Evolutionary conservation across 1,284 basidiomycete genomes (phyloP).

Genomic region (Vanrija sp.): DNA sequence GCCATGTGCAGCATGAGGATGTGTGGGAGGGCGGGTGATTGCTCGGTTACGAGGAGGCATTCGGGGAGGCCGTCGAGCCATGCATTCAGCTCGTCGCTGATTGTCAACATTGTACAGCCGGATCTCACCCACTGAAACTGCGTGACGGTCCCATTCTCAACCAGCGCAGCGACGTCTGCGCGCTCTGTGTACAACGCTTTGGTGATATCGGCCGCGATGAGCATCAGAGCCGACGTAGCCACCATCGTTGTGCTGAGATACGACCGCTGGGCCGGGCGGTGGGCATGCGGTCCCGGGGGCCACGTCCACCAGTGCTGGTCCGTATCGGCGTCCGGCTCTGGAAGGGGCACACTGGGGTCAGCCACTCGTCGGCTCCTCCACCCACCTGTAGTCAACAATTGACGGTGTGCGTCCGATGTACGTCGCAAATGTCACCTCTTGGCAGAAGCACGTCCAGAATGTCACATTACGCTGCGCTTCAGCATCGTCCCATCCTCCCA

Average conservation of each 20-base stretch:
- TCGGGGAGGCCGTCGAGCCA: slow-evolving; percentile 60
- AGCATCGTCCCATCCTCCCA: background rate
- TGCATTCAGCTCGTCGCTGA: slow-evolving; percentile 52
- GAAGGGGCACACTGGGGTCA: slow-evolving; percentile 15
- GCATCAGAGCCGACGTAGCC: slow-evolving; percentile 7
- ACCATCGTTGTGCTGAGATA: slow-evolving; percentile 11
- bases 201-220: slow-evolving; percentile 5
- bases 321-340: slow-evolving; percentile 16
- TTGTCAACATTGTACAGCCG: background rate
- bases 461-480: slow-evolving; percentile 21
- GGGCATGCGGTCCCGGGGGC: slow-evolving; percentile 8
- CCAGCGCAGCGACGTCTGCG: slow-evolving; percentile 2
- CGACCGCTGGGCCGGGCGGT: slow-evolving; percentile 1
- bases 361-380: no score
- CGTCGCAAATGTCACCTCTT: slow-evolving; percentile 30
- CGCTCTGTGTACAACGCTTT: slow-evolving; percentile 4
- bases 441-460: slow-evolving; percentile 31
- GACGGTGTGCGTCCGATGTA: slow-evolving; percentile 29
- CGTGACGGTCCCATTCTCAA: slow-evolving; percentile 6
- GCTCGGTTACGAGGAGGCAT: slow-evolving; percentile 53
- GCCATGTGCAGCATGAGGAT: slow-evolving; percentile 61
- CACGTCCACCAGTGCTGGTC: slow-evolving; percentile 24
- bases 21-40: slow-evolving; percentile 58
- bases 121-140: background rate
- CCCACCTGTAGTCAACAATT: slow-evolving; percentile 15